phyloP scores from a whole-genome alignment of 148 eudicot genomes.

The Tetragonia tetragonoides region DNA sequence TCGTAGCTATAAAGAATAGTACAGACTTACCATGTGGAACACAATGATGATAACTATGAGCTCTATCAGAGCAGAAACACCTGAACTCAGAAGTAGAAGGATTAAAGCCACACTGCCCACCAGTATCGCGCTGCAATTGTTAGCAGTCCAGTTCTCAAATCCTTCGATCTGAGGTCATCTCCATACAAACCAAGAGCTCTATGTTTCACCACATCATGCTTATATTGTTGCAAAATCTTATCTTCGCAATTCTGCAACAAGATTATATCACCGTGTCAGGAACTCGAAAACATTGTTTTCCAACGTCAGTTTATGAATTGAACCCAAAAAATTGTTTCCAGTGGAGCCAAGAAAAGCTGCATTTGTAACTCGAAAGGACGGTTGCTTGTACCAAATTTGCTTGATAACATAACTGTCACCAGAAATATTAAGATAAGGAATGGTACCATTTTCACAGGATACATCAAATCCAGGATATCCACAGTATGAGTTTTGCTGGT shows the following conservation, averaged over 20 bases:
- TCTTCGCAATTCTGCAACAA: neutral
- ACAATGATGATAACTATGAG: conserved; percentile 34
- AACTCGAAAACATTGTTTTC: neutral
- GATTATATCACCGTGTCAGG: neutral
- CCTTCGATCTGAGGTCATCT: neutral
- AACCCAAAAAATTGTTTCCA: neutral
- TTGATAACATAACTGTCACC: neutral
- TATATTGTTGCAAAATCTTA: neutral
- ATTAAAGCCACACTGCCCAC: conserved; percentile 52
- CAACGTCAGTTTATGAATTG: neutral
- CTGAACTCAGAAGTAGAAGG: conserved; percentile 1
- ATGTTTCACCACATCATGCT: neutral
- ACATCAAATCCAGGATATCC: conserved; percentile 14
- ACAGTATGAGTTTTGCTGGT: neutral
- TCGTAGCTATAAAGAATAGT: too few relatives aligned
- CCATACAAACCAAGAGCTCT: neutral
- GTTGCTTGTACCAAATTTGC: neutral
- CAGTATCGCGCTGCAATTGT: conserved; percentile 28
- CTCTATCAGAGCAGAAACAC: conserved; percentile 50
- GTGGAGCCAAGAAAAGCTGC: neutral
- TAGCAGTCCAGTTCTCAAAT: conserved; percentile 33
- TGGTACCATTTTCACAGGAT: neutral
- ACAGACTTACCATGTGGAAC: conserved; percentile 12
- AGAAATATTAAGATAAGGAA: neutral
- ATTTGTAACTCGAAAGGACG: neutral